Percentiles rank a stretch among this genome's conserved stretches.
These are phyloP conservation scores for Claviceps paspali DNA, from an alignment of 2,329 filamentous ascomycete genomes.

Conservation along the genomic window DNA sequence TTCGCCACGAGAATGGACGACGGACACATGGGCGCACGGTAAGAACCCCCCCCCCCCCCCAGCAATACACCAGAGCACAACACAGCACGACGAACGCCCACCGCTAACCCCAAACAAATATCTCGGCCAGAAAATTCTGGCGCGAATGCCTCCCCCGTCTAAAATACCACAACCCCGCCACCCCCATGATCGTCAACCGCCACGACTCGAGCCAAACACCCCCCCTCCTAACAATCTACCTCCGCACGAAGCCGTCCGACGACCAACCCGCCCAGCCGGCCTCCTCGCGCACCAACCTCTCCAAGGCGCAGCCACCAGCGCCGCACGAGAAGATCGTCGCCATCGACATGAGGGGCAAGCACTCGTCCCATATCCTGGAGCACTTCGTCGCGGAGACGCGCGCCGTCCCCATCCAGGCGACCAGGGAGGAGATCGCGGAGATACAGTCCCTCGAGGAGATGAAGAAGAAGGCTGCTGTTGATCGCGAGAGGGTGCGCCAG, in stretches of 20 bases:
- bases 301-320: constrained; percentile 32
- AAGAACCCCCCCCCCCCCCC: too few species aligned
- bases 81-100: neutral
- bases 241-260: constrained; percentile 24
- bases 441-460: constrained; percentile 42
- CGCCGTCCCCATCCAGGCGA: constrained; percentile 40
- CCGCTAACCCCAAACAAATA: too few species aligned
- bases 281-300: constrained; percentile 32
- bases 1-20: constrained; percentile 47
- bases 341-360: constrained; percentile 49
- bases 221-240: constrained; percentile 51
- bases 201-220: constrained; percentile 38
- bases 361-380: constrained; percentile 45
- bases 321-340: constrained; percentile 34
- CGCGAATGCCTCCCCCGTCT: constrained; percentile 64
- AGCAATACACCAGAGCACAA: neutral
- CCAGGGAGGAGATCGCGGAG: constrained; percentile 42
- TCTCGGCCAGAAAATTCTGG: constrained; percentile 68
- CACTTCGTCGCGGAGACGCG: constrained; percentile 48
- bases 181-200: constrained; percentile 71
- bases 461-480: constrained; percentile 32
- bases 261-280: constrained; percentile 22
- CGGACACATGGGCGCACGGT: constrained; percentile 63
- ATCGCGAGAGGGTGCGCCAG: constrained; percentile 37
- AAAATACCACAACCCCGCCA: constrained; percentile 83